Evolutionary conservation across 495 filamentous ascomycete species (phyloP).

Genomic region (Lepidopterella palustris): DNA sequence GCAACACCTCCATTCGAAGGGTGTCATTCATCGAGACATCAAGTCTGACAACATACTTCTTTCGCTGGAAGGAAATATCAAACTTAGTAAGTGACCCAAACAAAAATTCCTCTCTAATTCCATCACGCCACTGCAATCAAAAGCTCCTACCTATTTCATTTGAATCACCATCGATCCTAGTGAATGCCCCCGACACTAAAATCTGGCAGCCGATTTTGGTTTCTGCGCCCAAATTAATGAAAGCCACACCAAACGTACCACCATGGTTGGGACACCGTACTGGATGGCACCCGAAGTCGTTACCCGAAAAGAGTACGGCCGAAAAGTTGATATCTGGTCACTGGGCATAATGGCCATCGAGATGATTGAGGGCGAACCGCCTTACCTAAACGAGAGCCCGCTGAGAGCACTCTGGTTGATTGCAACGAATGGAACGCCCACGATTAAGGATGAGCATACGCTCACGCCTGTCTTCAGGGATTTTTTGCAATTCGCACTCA

Average conservation of each 20-base stretch:
- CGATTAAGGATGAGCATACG: conserved; percentile 86
- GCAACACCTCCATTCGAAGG: conserved; percentile 94
- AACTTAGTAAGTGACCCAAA: conserved; percentile 68
- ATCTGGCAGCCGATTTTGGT: conserved; percentile 81
- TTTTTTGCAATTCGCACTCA: conserved; percentile 83
- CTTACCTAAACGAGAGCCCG: conserved; percentile 91
- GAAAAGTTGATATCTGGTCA: conserved; percentile 98
- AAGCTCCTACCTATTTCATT: not conserved
- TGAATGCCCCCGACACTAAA: not conserved
- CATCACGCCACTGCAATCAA: not conserved
- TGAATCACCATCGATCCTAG: not conserved
- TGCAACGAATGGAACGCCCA: conserved; percentile 91
- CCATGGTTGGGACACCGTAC: conserved; percentile 98
- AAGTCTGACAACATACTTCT: conserved; percentile 97
- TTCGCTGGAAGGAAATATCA: conserved; percentile 93
- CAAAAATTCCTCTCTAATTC: not conserved
- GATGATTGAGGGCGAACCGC: conserved; percentile 98
- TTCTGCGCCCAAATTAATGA: conserved; percentile 99
- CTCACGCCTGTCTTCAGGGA: conserved; percentile 76
- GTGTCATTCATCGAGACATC: conserved; percentile 96
- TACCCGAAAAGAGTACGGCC: conserved; percentile 93
- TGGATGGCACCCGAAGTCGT: conserved; percentile 99
- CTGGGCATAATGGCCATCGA: conserved; percentile 99
- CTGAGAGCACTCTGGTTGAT: conserved; percentile 91
- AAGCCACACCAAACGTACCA: conserved; percentile 91